Evolutionary conservation across 352 stramenopile species (phyloP).

Genomic region (Lagenidium sp.): DNA sequence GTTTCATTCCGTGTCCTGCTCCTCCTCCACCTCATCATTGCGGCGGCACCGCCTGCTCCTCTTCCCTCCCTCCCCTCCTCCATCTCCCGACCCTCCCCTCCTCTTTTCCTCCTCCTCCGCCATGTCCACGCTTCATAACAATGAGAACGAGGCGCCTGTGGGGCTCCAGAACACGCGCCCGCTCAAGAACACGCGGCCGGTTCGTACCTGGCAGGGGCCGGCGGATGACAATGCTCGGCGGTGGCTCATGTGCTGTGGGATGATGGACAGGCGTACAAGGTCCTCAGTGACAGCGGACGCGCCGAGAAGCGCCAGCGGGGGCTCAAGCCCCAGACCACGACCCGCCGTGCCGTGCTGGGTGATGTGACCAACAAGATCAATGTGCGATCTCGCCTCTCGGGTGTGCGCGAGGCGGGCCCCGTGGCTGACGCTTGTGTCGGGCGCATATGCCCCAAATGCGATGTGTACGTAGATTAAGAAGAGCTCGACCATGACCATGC

Average conservation of each 20-base stretch:
- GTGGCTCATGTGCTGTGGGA: conserved; percentile 2
- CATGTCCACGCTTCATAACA: conserved; percentile 43
- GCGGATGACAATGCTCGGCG: not conserved
- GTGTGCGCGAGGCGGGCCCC: not conserved
- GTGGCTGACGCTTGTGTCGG: not conserved
- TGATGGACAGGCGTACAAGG: conserved; percentile 28
- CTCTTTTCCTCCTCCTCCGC: conserved; percentile 5
- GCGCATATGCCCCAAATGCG: too few species aligned
- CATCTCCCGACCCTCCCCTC: conserved; percentile 10
- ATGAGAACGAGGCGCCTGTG: conserved; percentile 60
- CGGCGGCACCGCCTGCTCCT: too few species aligned
- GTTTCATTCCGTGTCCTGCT: not conserved
- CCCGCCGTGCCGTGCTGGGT: conserved; percentile 35
- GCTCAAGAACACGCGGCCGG: conserved; percentile 38
- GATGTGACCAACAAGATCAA: conserved; percentile 74
- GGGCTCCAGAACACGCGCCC: conserved; percentile 24
- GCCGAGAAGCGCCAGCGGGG: conserved; percentile 51
- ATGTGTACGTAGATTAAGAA: conserved; percentile 56
- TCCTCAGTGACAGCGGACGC: conserved; percentile 25
- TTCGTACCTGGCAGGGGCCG: conserved; percentile 3
- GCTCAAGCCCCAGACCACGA: conserved; percentile 26
- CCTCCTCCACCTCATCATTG: not conserved
- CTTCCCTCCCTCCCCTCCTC: conserved; percentile 1
- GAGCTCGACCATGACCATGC: conserved; percentile 28
- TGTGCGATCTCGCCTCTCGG: conserved; percentile 18